Evolutionary conservation across 768 basidiomycete genomes (phyloP).

Genomic region (Artomyces pyxidatus): DNA sequence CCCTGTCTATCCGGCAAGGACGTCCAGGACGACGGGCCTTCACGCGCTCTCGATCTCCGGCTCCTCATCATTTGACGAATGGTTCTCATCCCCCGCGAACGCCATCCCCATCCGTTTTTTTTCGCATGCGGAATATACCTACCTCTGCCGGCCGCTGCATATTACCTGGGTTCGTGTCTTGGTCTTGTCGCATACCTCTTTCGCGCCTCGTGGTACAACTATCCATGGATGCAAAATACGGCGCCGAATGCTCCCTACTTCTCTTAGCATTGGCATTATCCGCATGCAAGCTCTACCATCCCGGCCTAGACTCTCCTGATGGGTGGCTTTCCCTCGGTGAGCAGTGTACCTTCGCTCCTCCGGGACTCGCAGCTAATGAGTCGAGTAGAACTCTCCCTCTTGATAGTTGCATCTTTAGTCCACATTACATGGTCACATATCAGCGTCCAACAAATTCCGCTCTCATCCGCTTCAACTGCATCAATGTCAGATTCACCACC

Average conservation of each 20-base stretch:
- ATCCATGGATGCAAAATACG: conserved; percentile 52
- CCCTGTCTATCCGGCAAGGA: conserved; percentile 30
- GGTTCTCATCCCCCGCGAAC: conserved; percentile 24
- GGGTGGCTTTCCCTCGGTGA: conserved; percentile 11
- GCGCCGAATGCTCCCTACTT: conserved; percentile 58
- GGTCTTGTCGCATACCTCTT: conserved; percentile 38
- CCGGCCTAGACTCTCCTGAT: conserved; percentile 7
- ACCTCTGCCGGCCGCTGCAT: conserved; percentile 23
- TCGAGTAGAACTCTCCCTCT: not conserved
- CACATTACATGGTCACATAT: not conserved
- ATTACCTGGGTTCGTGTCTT: conserved; percentile 40
- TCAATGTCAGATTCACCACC: conserved; percentile 1
- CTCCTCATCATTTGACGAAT: conserved; percentile 30
- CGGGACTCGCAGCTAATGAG: too few species aligned
- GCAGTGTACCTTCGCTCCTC: too few species aligned
- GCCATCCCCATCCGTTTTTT: conserved; percentile 35
- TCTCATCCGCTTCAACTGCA: too few species aligned
- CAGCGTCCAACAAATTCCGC: too few species aligned
- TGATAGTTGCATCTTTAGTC: not conserved
- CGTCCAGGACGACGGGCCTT: conserved; percentile 39
- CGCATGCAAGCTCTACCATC: conserved; percentile 42
- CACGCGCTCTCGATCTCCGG: conserved; percentile 69
- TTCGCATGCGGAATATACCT: conserved; percentile 30
- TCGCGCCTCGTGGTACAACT: conserved; percentile 35
- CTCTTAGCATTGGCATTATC: conserved; percentile 54